Percentiles rank a stretch among this genome's conserved stretches.
Conservation (phyloP, 2,329 filamentous ascomycete genomes). For the Epichloe uncinata region DNA sequence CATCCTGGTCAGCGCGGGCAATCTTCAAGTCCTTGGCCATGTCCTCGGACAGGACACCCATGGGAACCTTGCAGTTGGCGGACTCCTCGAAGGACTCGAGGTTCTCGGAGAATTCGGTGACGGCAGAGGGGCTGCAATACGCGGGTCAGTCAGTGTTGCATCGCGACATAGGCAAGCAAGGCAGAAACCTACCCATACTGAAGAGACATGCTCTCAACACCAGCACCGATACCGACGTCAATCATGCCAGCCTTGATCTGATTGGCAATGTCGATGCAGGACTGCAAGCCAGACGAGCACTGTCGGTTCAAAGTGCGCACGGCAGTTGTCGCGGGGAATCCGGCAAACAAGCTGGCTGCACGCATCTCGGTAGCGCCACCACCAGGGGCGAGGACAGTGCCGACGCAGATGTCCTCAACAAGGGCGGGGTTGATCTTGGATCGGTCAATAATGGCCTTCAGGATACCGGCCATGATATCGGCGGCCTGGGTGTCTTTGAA, state of each 20-base stretch:
- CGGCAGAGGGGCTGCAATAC: constrained; percentile 55
- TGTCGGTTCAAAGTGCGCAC: constrained; percentile 85
- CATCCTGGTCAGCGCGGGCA: constrained; percentile 62
- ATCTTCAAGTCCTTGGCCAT: constrained; percentile 84
- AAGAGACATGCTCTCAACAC: constrained; percentile 89
- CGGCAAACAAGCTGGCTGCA: constrained; percentile 77
- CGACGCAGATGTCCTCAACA: constrained; percentile 88
- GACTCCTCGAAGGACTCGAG: constrained; percentile 71
- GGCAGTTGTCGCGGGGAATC: constrained; percentile 72
- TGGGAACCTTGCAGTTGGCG: constrained; percentile 94
- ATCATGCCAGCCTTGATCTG: constrained; percentile 88
- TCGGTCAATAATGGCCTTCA: constrained; percentile 68
- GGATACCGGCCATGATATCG: constrained; percentile 72
- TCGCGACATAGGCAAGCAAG: neutral
- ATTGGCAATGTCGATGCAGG: constrained; percentile 88
- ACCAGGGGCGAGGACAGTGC: constrained; percentile 80
- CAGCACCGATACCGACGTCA: constrained; percentile 83
- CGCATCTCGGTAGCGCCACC: constrained; percentile 96
- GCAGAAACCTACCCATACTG: constrained; percentile 62
- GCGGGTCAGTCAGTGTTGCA: neutral
- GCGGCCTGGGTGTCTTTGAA: constrained; percentile 90
- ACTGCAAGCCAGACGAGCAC: constrained; percentile 86
- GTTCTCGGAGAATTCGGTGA: constrained; percentile 83
- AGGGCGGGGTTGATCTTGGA: constrained; percentile 78
- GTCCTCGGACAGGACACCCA: constrained; percentile 85